Evolutionary conservation across 1,139 yeast genomes (phyloP), one percentile per base, ranked within the genome.

Genomic region (Groenewaldozyma auringiensis): DNA sequence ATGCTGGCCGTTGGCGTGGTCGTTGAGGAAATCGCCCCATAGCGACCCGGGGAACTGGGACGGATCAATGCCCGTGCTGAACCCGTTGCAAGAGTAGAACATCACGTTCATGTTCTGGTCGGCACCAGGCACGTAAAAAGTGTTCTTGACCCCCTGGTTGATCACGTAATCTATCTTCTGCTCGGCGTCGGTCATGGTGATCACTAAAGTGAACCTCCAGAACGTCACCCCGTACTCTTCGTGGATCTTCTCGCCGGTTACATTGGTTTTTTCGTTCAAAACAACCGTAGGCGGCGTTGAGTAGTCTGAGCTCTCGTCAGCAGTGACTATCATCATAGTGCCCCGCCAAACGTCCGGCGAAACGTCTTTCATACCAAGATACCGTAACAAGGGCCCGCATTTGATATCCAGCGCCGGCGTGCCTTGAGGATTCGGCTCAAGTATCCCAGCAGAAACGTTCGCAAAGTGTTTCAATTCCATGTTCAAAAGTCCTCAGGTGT

Each of bases 81-180:
- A 89, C n/a, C 96, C 97, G 61, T 89, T 92, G 67, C 97, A 89
- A 3, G 96, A 85, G 62, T 75, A 83, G 32, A 89, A 81, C 64
- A 87, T 72, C 3, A 83, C 74, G 62, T 87, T 88, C 87, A 87
- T 83, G 17, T 85, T 72, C 62, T 81, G 79, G 8, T 65, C 57
- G 1, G 56, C 54, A 1, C 79, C 68, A 0, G 95, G 94, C 2
- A 84, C 51, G 57, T 63, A 80, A 57, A 83, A 83, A 48, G 69
- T 70, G 16, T 20, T 14, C 52, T 56, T 70, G 25, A 64, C 64
- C 55, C 69, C 72, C 34, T 67, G 65, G 54, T 83, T 79, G 50
- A 87, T 67, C 6, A 66, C 60, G 61, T 87, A 87, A 46, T 72
- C 72, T 11, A 82, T 75, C 51, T 72, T 72, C 60, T 82, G 87